Base-by-base conservation (phyloP, 2,329 filamentous ascomycete species). In the Grosmannia penicillata region DNA sequence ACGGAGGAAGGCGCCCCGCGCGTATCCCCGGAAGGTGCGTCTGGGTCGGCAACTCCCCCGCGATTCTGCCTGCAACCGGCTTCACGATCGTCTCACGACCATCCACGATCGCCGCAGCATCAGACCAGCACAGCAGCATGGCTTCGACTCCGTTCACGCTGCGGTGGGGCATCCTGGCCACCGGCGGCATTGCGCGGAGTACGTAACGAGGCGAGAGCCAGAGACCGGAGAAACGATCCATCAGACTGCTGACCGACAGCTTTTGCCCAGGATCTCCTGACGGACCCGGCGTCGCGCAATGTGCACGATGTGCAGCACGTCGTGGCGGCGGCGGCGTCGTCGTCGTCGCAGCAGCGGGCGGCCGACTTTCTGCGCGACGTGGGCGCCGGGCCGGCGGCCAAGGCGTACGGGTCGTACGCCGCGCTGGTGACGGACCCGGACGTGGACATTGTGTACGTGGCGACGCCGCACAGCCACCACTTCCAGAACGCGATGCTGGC, bases 401-500 rank as follows among this genome's bases (percentile, higher is more conserved):
- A 73, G 49, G 69, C 78, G 9, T 93, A 93, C 54, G 82, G 80
- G 42, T 83, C 78, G 10, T 94, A 94, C 59, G 69, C 77, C 44
- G 82, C 86, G 54, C 71, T 94, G 22, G 84, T 89, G 21, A 70
- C 72, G 36, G 83, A 93, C 54, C 63, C 78, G 7, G 71, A 83
- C 50, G 72, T 93, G 47, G 82, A 93, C 56, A 82, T 93, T 49
- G 61, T 94, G 60, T 94, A 93, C 58, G 74, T 94, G 40, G 85
- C 84, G 19, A 93, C 86, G 4, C 86, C 86, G 14, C 86, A 93
- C 62, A 87, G 82, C 50, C 86, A 93, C 57, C 86, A 94, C 63
- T 93, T 87, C 63, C 84, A 93, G 57, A 89, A 94, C 60, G 72
- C 75, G 46, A 83, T 86, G 73, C 70, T 93, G n/a, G 81, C 78